These are phyloP conservation scores for Boletus hoseneyae DNA, from an alignment of 1,284 basidiomycete genomes.

Conservation along the genomic window DNA sequence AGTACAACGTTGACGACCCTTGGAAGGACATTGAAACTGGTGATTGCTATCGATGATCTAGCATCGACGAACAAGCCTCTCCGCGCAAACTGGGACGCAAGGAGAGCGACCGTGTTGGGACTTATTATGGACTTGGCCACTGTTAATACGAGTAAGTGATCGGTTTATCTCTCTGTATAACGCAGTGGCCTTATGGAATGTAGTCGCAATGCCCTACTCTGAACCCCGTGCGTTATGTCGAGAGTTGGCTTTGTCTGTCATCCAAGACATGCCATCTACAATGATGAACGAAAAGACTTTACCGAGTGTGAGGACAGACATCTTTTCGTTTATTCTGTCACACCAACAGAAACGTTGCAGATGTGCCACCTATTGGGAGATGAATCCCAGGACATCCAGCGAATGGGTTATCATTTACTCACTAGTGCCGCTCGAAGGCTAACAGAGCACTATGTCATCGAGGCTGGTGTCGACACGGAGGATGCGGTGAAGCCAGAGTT, in stretches of 20 bases:
- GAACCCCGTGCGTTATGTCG: slow-evolving; percentile 68
- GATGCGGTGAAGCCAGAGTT: slow-evolving; percentile 49
- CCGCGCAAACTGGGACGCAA: slow-evolving; percentile 64
- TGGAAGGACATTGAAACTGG: slow-evolving; percentile 65
- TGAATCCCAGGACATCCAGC: slow-evolving; percentile 61
- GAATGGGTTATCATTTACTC: slow-evolving; percentile 68
- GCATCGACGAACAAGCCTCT: slow-evolving; percentile 72
- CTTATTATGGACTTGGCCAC: slow-evolving; percentile 60
- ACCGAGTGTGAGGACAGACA: slow-evolving; percentile 45
- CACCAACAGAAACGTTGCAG: slow-evolving; percentile 36
- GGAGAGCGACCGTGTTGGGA: slow-evolving; percentile 50
- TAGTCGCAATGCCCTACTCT: slow-evolving; percentile 37
- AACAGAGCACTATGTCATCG: slow-evolving; percentile 80
- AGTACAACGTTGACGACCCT: slow-evolving; percentile 58
- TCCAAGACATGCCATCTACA: slow-evolving; percentile 61
- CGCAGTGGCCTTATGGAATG: slow-evolving; percentile 1
- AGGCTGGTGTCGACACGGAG: slow-evolving; percentile 74
- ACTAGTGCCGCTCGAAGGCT: slow-evolving; percentile 60
- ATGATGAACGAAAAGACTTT: slow-evolving; percentile 66
- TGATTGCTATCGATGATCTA: slow-evolving; percentile 71
- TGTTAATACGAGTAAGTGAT: slow-evolving; percentile 44
- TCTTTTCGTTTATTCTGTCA: neutral
- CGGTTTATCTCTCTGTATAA: neutral
- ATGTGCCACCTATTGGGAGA: slow-evolving; percentile 76
- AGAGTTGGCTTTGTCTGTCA: slow-evolving; percentile 61